phyloP scores from a whole-genome alignment of 768 basidiomycete species.

The Sporobolomyces roseus region DNA sequence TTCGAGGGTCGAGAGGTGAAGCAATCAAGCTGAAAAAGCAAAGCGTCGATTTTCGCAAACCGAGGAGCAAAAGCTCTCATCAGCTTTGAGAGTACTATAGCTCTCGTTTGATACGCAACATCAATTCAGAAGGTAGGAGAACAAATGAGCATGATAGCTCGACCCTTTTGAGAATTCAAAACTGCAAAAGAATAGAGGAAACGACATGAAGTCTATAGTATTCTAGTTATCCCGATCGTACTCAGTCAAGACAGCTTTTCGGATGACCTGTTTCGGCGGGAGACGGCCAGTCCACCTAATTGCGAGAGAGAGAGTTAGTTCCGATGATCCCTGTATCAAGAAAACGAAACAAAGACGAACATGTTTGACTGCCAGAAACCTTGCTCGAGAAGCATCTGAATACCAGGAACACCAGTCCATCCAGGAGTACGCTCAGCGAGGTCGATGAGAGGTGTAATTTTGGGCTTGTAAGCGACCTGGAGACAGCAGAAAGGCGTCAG shows the following conservation, averaged over 20 bases:
- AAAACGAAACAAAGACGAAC: neutral
- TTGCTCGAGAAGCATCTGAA: slow-evolving; percentile 83
- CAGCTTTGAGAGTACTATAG: too few relatives aligned
- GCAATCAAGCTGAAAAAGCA: too few relatives aligned
- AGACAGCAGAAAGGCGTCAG: neutral
- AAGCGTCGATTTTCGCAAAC: too few relatives aligned
- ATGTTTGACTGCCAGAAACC: slow-evolving; percentile 70
- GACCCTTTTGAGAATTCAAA: neutral
- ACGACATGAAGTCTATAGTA: neutral
- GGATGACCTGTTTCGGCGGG: slow-evolving; percentile 40
- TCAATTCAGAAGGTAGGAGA: too few relatives aligned
- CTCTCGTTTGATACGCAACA: too few relatives aligned
- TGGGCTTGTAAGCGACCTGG: slow-evolving; percentile 67
- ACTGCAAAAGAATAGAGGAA: neutral
- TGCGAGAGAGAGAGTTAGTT: neutral
- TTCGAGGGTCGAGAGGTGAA: too few relatives aligned
- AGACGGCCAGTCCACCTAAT: slow-evolving; percentile 42
- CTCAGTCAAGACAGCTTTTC: slow-evolving; percentile 32
- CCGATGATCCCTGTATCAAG: too few relatives aligned
- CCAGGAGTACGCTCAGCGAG: slow-evolving; percentile 57
- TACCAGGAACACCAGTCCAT: slow-evolving; percentile 71
- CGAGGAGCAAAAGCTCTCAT: too few relatives aligned
- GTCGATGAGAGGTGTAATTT: slow-evolving; percentile 70
- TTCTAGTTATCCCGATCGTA: slow-evolving; percentile 36
- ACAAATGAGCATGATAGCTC: neutral